phyloP scores from a whole-genome alignment of 2,329 filamentous ascomycete genomes.

The Phialocephala sp. region DNA sequence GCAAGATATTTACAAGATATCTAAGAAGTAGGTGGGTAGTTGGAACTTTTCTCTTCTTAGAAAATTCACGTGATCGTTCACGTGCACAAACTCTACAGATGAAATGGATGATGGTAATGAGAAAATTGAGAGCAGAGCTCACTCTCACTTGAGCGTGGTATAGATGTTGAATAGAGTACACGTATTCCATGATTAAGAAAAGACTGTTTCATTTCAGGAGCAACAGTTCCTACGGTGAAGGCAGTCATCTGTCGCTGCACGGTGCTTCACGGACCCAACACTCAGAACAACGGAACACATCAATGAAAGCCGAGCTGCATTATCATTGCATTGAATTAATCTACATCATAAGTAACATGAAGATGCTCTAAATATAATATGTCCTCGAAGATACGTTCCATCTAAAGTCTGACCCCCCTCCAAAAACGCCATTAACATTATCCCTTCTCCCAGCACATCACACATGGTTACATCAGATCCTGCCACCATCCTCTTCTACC shows the following conservation, averaged over 20 bases:
- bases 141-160: too few relatives aligned
- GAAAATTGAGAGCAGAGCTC: too few relatives aligned
- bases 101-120: too few relatives aligned
- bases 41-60: too few relatives aligned
- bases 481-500: slow-evolving; percentile 53
- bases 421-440: slow-evolving; percentile 9
- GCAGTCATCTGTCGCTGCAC: neutral
- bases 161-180: too few relatives aligned
- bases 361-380: neutral
- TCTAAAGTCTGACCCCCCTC: neutral
- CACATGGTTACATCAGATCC: neutral
- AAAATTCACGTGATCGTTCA: too few relatives aligned
- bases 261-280: neutral
- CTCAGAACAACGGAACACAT: neutral
- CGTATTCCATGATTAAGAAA: too few relatives aligned
- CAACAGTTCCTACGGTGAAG: too few relatives aligned
- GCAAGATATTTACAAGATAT: too few relatives aligned
- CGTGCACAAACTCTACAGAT: too few relatives aligned
- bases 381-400: neutral
- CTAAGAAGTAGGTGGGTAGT: too few relatives aligned
- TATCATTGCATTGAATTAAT: slow-evolving; percentile 8
- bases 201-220: too few relatives aligned
- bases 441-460: neutral
- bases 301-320: neutral
- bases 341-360: neutral